Conservation (phyloP, 1,284 basidiomycete species). For the Rhodotorula sp. region DNA sequence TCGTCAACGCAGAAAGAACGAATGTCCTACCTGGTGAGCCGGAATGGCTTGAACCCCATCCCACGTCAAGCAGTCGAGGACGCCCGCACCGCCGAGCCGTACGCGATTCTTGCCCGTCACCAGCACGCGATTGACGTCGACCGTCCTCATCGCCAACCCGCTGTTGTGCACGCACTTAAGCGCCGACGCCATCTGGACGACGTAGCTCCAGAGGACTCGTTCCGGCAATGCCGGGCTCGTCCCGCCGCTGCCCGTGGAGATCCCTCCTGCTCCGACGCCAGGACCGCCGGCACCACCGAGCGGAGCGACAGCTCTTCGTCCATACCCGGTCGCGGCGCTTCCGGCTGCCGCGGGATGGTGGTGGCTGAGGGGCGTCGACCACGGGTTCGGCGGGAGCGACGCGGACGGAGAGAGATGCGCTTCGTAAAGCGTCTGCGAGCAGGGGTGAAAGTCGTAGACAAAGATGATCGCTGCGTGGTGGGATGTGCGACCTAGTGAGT, state of each 20-base stretch:
- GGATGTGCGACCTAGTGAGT: no score
- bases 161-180: conserved; percentile 81
- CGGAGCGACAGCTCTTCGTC: conserved; percentile 56
- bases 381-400: conserved; percentile 47
- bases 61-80: conserved; percentile 78
- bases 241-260: background rate
- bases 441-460: conserved; percentile 86
- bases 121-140: conserved; percentile 85
- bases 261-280: background rate
- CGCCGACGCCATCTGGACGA: conserved; percentile 83
- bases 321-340: conserved; percentile 48
- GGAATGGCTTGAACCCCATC: conserved; percentile 64
- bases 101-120: conserved; percentile 85
- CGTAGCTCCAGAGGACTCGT: conserved; percentile 87
- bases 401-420: conserved; percentile 56
- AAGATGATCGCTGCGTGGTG: conserved; percentile 73
- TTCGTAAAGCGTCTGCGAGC: conserved; percentile 78
- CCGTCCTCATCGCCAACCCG: conserved; percentile 74
- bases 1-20: no score
- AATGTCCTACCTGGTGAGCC: conserved; percentile 56
- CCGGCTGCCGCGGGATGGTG: conserved; percentile 7
- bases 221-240: conserved; percentile 59
- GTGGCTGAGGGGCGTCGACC: conserved; percentile 37
- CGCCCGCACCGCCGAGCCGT: conserved; percentile 65
- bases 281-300: conserved; percentile 33